phyloP scores from a whole-genome alignment of 2,329 filamentous ascomycete genomes.

The Ceratocystis ficicola region DNA sequence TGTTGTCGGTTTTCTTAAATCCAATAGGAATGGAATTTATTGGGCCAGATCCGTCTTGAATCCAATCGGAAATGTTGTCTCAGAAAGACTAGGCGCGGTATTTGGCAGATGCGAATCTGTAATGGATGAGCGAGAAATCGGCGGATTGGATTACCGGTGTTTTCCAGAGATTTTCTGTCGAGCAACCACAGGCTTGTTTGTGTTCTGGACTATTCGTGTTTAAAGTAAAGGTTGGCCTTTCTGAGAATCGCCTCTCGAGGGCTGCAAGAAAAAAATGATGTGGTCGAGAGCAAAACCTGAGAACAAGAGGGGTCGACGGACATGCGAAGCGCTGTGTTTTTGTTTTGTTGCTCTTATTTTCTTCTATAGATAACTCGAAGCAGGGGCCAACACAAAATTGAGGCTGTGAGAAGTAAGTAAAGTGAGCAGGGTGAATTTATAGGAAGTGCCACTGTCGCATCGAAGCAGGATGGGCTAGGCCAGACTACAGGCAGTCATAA shows the following conservation, averaged over 20 bases:
- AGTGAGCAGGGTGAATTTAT: background rate
- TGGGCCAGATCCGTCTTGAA: background rate
- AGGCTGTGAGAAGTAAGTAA: conserved; percentile 5
- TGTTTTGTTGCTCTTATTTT: background rate
- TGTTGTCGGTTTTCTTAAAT: background rate
- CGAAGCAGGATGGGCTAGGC: background rate
- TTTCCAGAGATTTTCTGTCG: background rate
- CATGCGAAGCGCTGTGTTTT: background rate
- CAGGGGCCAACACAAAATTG: background rate
- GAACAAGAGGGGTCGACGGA: background rate
- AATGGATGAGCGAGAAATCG: background rate
- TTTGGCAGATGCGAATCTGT: background rate
- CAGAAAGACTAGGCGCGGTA: background rate
- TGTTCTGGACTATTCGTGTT: background rate
- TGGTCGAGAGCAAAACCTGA: background rate
- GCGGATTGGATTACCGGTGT: background rate
- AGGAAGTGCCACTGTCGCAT: background rate
- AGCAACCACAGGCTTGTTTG: background rate
- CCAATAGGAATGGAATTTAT: background rate
- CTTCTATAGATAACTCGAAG: background rate
- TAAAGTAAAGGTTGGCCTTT: background rate
- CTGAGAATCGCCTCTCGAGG: background rate
- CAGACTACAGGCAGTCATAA: background rate
- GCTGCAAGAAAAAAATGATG: background rate
- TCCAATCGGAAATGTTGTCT: background rate